Conservation (phyloP, 441 rosid genomes). For the Adansonia grandidieri region DNA sequence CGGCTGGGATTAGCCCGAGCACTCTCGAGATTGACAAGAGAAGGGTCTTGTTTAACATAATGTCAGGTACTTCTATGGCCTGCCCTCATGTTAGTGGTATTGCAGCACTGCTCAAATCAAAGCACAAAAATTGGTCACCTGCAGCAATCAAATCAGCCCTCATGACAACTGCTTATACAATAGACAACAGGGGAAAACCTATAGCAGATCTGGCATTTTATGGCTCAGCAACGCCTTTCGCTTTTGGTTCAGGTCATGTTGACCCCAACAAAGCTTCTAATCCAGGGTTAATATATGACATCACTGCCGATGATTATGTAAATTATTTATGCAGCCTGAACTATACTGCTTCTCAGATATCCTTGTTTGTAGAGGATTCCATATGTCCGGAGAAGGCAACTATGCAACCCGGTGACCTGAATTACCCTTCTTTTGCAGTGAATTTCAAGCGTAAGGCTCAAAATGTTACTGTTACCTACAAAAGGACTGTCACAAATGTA, state of each 20-base stretch:
- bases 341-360: slow-evolving; percentile 11
- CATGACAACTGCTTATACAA: slow-evolving; percentile 66
- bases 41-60: slow-evolving; percentile 52
- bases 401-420: slow-evolving; percentile 39
- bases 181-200: slow-evolving; percentile 46
- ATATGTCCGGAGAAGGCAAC: slow-evolving; percentile 26
- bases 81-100: slow-evolving; percentile 72
- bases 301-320: slow-evolving; percentile 49
- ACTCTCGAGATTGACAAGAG: slow-evolving; percentile 45
- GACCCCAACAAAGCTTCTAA: slow-evolving; percentile 50
- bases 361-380: neutral
- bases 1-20: slow-evolving; percentile 46
- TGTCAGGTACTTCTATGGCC: slow-evolving; percentile 75
- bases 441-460: slow-evolving; percentile 22
- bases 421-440: slow-evolving; percentile 49
- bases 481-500: slow-evolving; percentile 43
- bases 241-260: slow-evolving; percentile 60
- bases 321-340: slow-evolving; percentile 63
- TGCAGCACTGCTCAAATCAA: slow-evolving; percentile 58
- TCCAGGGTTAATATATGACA: slow-evolving; percentile 62
- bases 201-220: slow-evolving; percentile 43
- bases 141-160: slow-evolving; percentile 71
- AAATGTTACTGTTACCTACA: slow-evolving; percentile 25
- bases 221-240: slow-evolving; percentile 49
- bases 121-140: slow-evolving; percentile 60